Conservation (phyloP, 129 eudicot genomes). For the Sambucus nigra region DNA sequence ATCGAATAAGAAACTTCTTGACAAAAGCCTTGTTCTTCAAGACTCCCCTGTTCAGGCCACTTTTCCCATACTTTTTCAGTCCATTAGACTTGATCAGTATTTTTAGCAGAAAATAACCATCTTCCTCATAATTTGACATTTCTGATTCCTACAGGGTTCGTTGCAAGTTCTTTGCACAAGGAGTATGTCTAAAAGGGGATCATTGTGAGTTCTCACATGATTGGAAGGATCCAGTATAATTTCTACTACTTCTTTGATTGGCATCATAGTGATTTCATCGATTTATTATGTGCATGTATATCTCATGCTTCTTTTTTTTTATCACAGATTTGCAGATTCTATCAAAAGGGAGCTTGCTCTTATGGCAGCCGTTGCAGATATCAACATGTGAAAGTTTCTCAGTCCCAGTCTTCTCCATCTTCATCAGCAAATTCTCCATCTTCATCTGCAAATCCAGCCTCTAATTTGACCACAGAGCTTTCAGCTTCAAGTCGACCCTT, state of each 20-base stretch:
- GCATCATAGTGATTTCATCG: background rate
- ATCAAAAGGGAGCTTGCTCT: constrained; percentile 86
- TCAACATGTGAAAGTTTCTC: constrained; percentile 66
- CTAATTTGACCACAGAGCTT: constrained; percentile 20
- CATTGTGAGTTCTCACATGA: constrained; percentile 89
- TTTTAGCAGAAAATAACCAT: background rate
- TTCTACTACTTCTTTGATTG: constrained; percentile 1
- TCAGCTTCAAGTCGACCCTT: constrained; percentile 36
- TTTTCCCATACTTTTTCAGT: no score
- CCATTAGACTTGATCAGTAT: background rate
- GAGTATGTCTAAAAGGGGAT: constrained; percentile 92
- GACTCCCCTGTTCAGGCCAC: no score
- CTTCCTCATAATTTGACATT: background rate
- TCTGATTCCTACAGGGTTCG: constrained; percentile 45
- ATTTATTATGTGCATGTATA: background rate
- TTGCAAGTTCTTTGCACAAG: constrained; percentile 88
- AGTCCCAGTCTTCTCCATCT: constrained; percentile 37
- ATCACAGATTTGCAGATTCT: constrained; percentile 74
- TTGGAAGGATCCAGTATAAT: constrained; percentile 76
- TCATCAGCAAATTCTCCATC: constrained; percentile 28
- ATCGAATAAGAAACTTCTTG: no score
- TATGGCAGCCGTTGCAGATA: constrained; percentile 88
- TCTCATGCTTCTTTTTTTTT: constrained; percentile 5
- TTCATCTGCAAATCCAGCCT: constrained; percentile 9
- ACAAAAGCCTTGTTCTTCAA: no score